phyloP scores from a whole-genome alignment of 176 grass and related monocot genomes.

The Raddia guianensis region DNA sequence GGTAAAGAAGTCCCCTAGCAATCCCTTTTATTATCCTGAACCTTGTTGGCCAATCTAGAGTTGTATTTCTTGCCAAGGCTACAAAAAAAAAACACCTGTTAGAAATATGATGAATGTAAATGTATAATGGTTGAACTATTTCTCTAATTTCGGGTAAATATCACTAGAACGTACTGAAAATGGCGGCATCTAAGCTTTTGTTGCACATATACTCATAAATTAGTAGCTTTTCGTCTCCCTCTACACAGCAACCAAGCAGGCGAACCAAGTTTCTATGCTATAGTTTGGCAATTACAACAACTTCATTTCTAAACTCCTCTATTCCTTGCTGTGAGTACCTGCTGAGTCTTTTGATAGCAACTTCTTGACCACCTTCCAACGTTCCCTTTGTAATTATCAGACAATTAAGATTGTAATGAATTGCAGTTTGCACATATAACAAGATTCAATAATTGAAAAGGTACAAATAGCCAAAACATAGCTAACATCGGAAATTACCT shows the following conservation, averaged over 20 bases:
- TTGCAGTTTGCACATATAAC: not conserved
- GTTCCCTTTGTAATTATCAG: slow-evolving; percentile 18
- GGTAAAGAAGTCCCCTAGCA: slow-evolving; percentile 52
- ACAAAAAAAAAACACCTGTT: not conserved
- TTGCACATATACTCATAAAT: slow-evolving; percentile 47
- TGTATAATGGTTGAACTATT: not conserved
- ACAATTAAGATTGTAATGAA: not conserved
- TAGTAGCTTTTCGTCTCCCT: slow-evolving; percentile 39
- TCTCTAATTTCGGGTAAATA: too few species aligned
- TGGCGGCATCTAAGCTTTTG: slow-evolving; percentile 34
- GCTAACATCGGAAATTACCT: slow-evolving; percentile 23
- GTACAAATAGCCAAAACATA: not conserved
- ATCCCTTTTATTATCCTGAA: slow-evolving; percentile 50
- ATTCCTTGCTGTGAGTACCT: slow-evolving; percentile 25
- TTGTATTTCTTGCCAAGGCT: slow-evolving; percentile 15
- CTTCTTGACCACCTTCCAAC: slow-evolving; percentile 24
- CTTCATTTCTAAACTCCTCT: slow-evolving; percentile 46
- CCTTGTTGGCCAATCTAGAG: slow-evolving; percentile 41
- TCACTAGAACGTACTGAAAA: slow-evolving; percentile 30
- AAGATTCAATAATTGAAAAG: not conserved
- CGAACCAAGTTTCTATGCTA: slow-evolving; percentile 45
- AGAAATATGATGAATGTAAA: not conserved
- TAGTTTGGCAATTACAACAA: slow-evolving; percentile 37
- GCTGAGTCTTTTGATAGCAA: slow-evolving; percentile 50
- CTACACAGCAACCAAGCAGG: slow-evolving; percentile 34